phyloP scores from a whole-genome alignment of 257 asterid genomes.

The Scutellaria minor region DNA sequence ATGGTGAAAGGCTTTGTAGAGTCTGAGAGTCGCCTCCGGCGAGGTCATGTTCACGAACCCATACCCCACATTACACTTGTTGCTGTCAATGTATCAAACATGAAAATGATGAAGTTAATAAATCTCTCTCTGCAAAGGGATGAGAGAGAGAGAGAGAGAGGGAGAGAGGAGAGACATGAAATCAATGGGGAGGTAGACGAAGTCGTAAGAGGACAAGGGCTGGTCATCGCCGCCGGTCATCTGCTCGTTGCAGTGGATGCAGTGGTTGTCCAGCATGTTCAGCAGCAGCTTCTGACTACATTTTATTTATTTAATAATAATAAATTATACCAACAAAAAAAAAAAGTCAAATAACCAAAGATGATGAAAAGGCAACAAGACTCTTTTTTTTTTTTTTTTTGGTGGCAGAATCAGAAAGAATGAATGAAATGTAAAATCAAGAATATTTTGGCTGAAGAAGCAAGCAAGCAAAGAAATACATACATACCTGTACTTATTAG shows the following conservation, averaged over 20 bases:
- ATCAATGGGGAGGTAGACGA: constrained; percentile 96
- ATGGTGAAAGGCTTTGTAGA: constrained; percentile 88
- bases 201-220: constrained; percentile 90
- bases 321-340: constrained; percentile 4
- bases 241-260: constrained; percentile 96
- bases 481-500: constrained; percentile 93
- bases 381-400: not conserved
- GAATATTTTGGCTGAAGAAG: constrained; percentile 45
- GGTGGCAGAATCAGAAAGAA: constrained; percentile 10
- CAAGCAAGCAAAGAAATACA: constrained; percentile 30
- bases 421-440: constrained; percentile 5
- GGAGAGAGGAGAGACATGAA: constrained; percentile 56
- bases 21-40: constrained; percentile 87
- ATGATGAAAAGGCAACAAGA: not conserved
- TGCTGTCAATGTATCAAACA: constrained; percentile 33
- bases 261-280: constrained; percentile 99
- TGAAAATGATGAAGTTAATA: not conserved
- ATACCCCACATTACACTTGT: constrained; percentile 98
- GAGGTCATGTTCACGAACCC: constrained; percentile 99
- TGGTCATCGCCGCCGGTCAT: constrained; percentile 71
- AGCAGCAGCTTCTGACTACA: constrained; percentile 92
- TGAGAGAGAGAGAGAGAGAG: not conserved
- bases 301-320: constrained; percentile 12
- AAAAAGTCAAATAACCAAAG: constrained; percentile 23
- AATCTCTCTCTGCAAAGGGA: too few species aligned